phyloP scores from a whole-genome alignment of 2,329 filamentous ascomycete genomes.

The Curvularia sp. region DNA sequence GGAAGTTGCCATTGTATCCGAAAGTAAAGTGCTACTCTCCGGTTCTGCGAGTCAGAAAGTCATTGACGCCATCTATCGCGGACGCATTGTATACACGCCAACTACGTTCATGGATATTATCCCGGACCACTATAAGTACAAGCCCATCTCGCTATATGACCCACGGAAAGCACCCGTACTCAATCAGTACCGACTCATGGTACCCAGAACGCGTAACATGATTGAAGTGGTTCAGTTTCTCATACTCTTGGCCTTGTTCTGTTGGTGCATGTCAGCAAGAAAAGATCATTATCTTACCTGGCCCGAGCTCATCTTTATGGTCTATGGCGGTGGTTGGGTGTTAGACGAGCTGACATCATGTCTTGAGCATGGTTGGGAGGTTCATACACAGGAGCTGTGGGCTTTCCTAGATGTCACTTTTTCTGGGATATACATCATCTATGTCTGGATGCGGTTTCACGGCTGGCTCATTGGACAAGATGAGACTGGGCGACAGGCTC shows the following conservation, averaged over 20 bases:
- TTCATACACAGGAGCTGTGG: slow-evolving; percentile 89
- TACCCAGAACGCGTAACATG: slow-evolving; percentile 77
- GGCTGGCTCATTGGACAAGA: slow-evolving; percentile 62
- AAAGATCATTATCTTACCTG: slow-evolving; percentile 63
- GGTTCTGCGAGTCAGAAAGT: slow-evolving; percentile 82
- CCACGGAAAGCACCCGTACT: slow-evolving; percentile 76
- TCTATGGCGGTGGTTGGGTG: slow-evolving; percentile 81
- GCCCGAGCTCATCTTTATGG: slow-evolving; percentile 70
- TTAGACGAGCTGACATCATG: slow-evolving; percentile 80
- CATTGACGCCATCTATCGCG: slow-evolving; percentile 81
- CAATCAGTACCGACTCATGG: slow-evolving; percentile 85
- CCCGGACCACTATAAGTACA: slow-evolving; percentile 84
- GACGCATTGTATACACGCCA: slow-evolving; percentile 81
- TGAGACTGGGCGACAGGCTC: slow-evolving; percentile 67
- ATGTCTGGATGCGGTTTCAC: slow-evolving; percentile 71
- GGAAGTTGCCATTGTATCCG: slow-evolving; percentile 82
- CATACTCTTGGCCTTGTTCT: slow-evolving; percentile 71
- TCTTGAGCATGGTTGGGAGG: slow-evolving; percentile 76
- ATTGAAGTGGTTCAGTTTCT: slow-evolving; percentile 78
- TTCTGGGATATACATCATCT: slow-evolving; percentile 72
- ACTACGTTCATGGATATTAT: slow-evolving; percentile 83
- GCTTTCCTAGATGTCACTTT: slow-evolving; percentile 85
- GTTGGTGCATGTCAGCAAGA: slow-evolving; percentile 74
- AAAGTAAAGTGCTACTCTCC: slow-evolving; percentile 79
- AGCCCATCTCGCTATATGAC: slow-evolving; percentile 81